Evolutionary conservation across 2,329 filamentous ascomycete species (phyloP).

Genomic region (Elsinoe fawcettii): DNA sequence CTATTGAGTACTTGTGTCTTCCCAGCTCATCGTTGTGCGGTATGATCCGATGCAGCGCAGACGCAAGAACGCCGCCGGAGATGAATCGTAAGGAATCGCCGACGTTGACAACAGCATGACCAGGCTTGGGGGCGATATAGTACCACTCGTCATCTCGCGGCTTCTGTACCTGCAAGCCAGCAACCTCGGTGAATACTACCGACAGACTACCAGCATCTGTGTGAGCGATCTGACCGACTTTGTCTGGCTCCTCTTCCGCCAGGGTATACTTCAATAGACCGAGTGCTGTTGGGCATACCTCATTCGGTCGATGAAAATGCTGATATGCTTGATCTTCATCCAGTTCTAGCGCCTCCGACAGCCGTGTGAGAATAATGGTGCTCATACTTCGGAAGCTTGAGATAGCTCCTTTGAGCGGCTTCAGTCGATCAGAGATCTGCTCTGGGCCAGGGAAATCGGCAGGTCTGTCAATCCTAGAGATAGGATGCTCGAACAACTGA

Average conservation of each 20-base stretch:
- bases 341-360: constrained; percentile 15
- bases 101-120: constrained; percentile 30
- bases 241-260: constrained; percentile 35
- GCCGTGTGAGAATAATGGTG: constrained; percentile 16
- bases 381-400: constrained; percentile 11
- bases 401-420: neutral
- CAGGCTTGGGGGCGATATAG: constrained; percentile 29
- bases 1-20: constrained; percentile 21
- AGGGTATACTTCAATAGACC: constrained; percentile 51
- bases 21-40: constrained; percentile 17
- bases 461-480: neutral
- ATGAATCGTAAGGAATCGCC: constrained; percentile 27
- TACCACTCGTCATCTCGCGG: constrained; percentile 38
- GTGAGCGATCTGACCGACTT: constrained; percentile 50
- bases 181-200: constrained; percentile 34
- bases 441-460: neutral
- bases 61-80: constrained; percentile 20
- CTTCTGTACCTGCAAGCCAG: constrained; percentile 28
- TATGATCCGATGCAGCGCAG: constrained; percentile 24
- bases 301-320: constrained; percentile 46
- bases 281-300: constrained; percentile 43
- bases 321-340: constrained; percentile 37
- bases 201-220: constrained; percentile 51
- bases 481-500: neutral
- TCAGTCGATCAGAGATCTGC: neutral